A percentile compares a stretch with the other conserved stretches of the same genome.
Evolutionary conservation across 2,329 filamentous ascomycete genomes (phyloP).

Genomic region (Lecanicillium sp.): DNA sequence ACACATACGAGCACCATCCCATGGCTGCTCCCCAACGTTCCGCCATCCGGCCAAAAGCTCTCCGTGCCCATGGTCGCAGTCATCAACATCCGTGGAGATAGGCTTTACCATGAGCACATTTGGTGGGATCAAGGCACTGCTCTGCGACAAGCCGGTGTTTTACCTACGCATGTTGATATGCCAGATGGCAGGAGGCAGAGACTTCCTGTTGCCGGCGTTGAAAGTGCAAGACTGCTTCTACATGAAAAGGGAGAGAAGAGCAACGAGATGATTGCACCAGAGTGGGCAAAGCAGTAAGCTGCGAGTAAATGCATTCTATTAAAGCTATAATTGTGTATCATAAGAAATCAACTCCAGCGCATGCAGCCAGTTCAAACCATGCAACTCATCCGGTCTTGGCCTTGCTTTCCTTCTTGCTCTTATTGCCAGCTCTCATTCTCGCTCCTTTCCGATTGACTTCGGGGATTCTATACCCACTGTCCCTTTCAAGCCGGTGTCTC

Average conservation of each 20-base stretch:
- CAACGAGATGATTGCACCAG: constrained; percentile 11
- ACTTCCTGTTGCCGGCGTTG: constrained; percentile 10
- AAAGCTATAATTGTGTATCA: too few relatives aligned
- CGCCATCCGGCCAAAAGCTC: constrained; percentile 41
- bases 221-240: constrained; percentile 9
- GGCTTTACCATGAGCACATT: constrained; percentile 57
- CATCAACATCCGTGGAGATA: constrained; percentile 55
- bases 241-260: constrained; percentile 9
- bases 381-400: not conserved
- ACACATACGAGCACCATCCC: constrained; percentile 36
- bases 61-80: constrained; percentile 52
- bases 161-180: constrained; percentile 51
- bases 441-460: constrained; percentile 25
- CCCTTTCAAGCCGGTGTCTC: constrained; percentile 29
- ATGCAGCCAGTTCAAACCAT: not conserved
- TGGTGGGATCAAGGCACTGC: constrained; percentile 59
- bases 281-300: too few relatives aligned
- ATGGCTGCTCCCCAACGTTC: constrained; percentile 38
- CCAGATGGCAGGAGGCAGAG: constrained; percentile 30
- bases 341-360: too few relatives aligned
- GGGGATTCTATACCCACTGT: constrained; percentile 30
- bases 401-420: constrained; percentile 6
- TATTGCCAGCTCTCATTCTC: constrained; percentile 4
- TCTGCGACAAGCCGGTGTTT: constrained; percentile 45
- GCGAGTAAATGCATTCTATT: too few relatives aligned